Conservation (phyloP, 306 rosid species). For the Pterocarpus santalinus region DNA sequence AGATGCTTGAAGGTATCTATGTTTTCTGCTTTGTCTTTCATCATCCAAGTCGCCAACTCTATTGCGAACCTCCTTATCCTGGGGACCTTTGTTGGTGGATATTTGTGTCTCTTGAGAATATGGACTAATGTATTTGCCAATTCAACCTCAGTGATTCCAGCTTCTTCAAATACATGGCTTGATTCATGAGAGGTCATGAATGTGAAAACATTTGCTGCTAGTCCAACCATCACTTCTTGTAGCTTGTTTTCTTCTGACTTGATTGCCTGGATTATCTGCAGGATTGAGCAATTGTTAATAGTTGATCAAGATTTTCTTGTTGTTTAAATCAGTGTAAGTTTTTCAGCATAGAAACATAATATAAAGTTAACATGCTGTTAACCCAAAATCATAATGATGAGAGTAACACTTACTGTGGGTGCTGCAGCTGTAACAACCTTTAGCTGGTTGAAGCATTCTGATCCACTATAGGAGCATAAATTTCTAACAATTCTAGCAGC, state of each 20-base stretch:
- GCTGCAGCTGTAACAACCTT: conserved; percentile 69
- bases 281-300: conserved; percentile 31
- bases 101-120: conserved; percentile 67
- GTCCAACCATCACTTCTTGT: conserved; percentile 96
- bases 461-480: conserved; percentile 73
- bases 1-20: conserved; percentile 59
- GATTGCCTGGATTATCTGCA: conserved; percentile 75
- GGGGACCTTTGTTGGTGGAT: conserved; percentile 80
- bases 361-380: conserved; percentile 13
- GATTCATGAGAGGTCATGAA: conserved; percentile 77
- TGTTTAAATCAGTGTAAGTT: background rate
- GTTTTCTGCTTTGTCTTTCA: conserved; percentile 70
- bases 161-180: conserved; percentile 60
- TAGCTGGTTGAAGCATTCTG: conserved; percentile 65
- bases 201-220: conserved; percentile 74
- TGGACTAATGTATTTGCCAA: conserved; percentile 64
- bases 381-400: conserved; percentile 2
- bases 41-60: conserved; percentile 92
- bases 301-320: background rate
- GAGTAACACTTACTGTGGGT: conserved; percentile 73
- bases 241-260: conserved; percentile 76
- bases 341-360: conserved; percentile 15
- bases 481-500: conserved; percentile 88
- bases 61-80: conserved; percentile 86
- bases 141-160: conserved; percentile 67